Evolutionary conservation across 2,329 filamentous ascomycete genomes (phyloP), one percentile per base, ranked within the genome.

Genomic region (Diplocarpon mali): DNA sequence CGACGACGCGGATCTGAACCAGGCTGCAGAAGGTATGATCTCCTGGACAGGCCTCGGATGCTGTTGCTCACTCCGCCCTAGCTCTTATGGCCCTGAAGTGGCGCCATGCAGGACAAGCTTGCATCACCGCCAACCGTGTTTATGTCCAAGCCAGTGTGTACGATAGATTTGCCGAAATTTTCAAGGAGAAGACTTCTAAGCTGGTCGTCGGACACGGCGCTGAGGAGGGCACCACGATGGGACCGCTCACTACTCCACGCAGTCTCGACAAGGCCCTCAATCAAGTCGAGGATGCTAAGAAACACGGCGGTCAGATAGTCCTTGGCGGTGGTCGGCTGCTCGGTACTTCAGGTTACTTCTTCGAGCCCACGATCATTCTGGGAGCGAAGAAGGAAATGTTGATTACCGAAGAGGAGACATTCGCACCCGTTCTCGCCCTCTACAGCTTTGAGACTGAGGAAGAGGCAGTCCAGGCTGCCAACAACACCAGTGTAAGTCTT

Each of bases 401-500:
- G 27, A 67, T 75, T 31, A 68, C 66, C 2, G 64, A 66, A 1
- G 79, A 84, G 53, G 80, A 84, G 62, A 76, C 72, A 0, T 84
- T 85, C 54, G 78, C 76, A 0, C 80, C 80, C 0, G 69, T 84
- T 29, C 68, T 72, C 17, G 78, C 78, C 0, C 61, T 85, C 40
- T 79, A 79, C 55, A 69, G 69, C 45, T 84, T 85, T 51, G 73
- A 81, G 17, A 77, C 70, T 0, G 80, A 84, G 53, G 76, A 80
- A 1, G 75, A 84, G 56, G 79, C 67, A 5, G 72, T 83, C 2
- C 62, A 68, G 44, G 59, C 65, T 31, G 77, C 78, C 1, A 83
- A 82, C 51, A 69, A 75, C 39, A 79, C 76, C 27, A 60, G 56
- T 30, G 58, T 58, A 42, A 54, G 53, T 52, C n/a, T 38, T 7